Evolutionary conservation across 768 basidiomycete species (phyloP).

Genomic region (Megacollybia marginata): DNA sequence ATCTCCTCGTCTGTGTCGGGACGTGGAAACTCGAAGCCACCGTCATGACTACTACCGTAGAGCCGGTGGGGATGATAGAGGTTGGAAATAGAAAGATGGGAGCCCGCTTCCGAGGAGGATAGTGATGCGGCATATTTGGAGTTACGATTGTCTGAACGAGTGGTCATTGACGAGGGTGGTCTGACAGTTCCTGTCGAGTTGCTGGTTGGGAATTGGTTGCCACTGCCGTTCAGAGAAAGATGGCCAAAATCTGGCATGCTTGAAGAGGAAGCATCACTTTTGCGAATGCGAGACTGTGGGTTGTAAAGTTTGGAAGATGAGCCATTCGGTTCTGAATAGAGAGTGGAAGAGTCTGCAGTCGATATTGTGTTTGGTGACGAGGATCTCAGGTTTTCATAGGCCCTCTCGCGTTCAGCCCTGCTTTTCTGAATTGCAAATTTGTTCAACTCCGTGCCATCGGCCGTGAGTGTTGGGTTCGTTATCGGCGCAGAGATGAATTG

Average conservation of each 20-base stretch:
- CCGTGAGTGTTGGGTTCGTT: constrained; percentile 73
- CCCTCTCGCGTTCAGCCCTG: constrained; percentile 47
- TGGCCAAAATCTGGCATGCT: constrained; percentile 48
- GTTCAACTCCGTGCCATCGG: constrained; percentile 67
- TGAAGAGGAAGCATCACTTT: constrained; percentile 51
- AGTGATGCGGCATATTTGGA: constrained; percentile 62
- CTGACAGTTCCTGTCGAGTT: constrained; percentile 33
- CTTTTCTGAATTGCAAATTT: constrained; percentile 44
- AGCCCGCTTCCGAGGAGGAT: constrained; percentile 34
- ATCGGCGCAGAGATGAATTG: constrained; percentile 69
- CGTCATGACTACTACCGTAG: constrained; percentile 23
- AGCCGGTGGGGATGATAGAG: constrained; percentile 48
- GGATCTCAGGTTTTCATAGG: constrained; percentile 31
- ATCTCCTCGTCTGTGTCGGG: constrained; percentile 75
- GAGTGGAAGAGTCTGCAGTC: constrained; percentile 52
- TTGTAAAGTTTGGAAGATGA: constrained; percentile 29
- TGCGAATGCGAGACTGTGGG: constrained; percentile 32
- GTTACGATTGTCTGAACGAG: constrained; percentile 51
- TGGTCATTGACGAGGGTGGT: constrained; percentile 42
- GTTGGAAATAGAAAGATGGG: constrained; percentile 36
- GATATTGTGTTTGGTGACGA: constrained; percentile 37
- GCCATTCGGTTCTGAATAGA: constrained; percentile 42
- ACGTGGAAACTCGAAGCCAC: constrained; percentile 68
- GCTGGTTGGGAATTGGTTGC: constrained; percentile 9
- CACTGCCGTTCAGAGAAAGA: constrained; percentile 22